Conservation (phyloP, 441 rosid species). For the Gossypium davidsonii region DNA sequence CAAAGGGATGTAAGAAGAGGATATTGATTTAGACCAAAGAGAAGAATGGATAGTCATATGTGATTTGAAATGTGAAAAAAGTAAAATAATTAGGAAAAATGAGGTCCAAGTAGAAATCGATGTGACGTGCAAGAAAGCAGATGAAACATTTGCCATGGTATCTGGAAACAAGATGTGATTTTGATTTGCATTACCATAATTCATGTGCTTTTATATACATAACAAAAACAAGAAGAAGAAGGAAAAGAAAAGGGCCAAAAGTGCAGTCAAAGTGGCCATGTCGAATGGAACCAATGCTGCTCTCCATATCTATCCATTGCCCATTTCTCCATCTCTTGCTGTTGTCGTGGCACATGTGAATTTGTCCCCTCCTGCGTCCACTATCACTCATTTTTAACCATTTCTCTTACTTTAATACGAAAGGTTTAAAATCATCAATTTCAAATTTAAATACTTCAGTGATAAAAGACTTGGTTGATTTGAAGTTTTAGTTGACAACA, state of each 20-base stretch:
- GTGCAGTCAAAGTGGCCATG: constrained; percentile 48
- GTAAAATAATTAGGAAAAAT: no score
- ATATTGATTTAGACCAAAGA: no score
- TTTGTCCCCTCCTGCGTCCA: constrained; percentile 31
- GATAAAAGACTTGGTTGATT: no score
- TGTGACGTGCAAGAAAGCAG: neutral
- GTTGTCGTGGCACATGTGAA: constrained; percentile 29
- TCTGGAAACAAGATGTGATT: neutral
- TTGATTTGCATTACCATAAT: neutral
- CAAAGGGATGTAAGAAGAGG: no score
- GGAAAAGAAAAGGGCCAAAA: constrained; percentile 11
- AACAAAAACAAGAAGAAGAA: neutral
- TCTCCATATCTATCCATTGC: constrained; percentile 34
- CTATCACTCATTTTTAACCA: neutral
- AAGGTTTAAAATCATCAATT: no score
- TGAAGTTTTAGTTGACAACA: no score
- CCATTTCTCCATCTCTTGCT: constrained; percentile 30
- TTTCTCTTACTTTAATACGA: neutral
- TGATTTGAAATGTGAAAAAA: no score
- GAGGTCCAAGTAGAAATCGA: neutral
- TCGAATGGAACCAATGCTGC: constrained; percentile 25
- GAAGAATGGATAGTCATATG: no score
- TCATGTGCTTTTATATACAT: neutral
- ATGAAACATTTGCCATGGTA: neutral
- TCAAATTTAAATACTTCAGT: no score